Conservation (phyloP, 352 stramenopile genomes). For the Pythium dissotocum region DNA sequence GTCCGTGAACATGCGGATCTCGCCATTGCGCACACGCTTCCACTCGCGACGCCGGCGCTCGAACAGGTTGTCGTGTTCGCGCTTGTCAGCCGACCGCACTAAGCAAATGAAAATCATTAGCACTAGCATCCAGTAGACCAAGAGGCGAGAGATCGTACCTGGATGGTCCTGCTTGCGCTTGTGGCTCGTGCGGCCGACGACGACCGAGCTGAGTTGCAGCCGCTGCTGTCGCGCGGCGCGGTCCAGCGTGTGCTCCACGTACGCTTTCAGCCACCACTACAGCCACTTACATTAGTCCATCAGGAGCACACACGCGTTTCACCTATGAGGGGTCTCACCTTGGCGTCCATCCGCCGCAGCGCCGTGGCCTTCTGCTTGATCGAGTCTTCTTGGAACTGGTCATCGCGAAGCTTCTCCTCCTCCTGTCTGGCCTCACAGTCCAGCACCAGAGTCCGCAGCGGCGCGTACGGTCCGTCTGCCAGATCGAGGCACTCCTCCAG, state of each 20-base stretch:
- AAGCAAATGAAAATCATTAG: neutral
- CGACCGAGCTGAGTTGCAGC: constrained; percentile 33
- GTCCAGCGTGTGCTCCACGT: constrained; percentile 74
- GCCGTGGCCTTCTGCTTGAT: constrained; percentile 58
- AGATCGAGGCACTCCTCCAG: constrained; percentile 64
- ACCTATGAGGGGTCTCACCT: constrained; percentile 27
- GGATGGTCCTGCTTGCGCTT: constrained; percentile 76
- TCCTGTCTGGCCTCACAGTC: constrained; percentile 40
- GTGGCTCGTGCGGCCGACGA: constrained; percentile 31
- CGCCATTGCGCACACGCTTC: constrained; percentile 68
- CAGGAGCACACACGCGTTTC: neutral
- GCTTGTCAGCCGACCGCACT: constrained; percentile 72
- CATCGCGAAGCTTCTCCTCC: constrained; percentile 54
- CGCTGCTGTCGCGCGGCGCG: constrained; percentile 55
- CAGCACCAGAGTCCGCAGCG: constrained; percentile 60
- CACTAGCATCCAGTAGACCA: no score
- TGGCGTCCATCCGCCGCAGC: constrained; percentile 69
- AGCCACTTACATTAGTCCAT: neutral
- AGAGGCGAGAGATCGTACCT: constrained; percentile 39
- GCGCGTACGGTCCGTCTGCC: constrained; percentile 49
- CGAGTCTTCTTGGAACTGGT: constrained; percentile 55
- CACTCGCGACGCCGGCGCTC: constrained; percentile 68
- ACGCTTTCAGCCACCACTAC: constrained; percentile 76
- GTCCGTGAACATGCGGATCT: constrained; percentile 72
- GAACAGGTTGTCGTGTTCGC: constrained; percentile 77